Evolutionary conservation across 2,329 filamentous ascomycete genomes (phyloP), one percentile per base, ranked within the genome.

Genomic region (Monosporascus sp.): DNA sequence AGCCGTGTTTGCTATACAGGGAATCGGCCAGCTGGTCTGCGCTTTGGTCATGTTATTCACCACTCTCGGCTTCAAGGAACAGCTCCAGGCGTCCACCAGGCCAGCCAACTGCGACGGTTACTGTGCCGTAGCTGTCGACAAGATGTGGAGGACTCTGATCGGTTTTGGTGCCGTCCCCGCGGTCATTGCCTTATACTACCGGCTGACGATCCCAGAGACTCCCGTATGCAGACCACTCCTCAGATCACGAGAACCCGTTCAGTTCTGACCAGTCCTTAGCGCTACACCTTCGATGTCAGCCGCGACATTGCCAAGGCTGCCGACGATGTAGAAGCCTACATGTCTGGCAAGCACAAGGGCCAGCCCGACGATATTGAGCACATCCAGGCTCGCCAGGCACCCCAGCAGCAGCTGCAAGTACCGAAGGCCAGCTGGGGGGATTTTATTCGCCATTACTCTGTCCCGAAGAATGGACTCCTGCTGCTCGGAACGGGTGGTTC

Each of bases 1-100:
- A 37, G 79, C 88, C 17, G 89, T 94, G 51, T 94, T 94, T 64
- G 88, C 89, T 60, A 93, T 92, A 88, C 89, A 95, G 69, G 89
- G 89, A 58, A 80, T 94, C 49, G 89, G 90, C 20, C 89, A 94
- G 70, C 84, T 94, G 51, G 77, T 76, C 25, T 89, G 87, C 48
- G 88, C 88, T 47, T 81, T 93, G 31, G 77, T 94, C 57, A 87
- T 89, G 68, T 75, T 94, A 47, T 88, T 92, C 63, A 80, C 88
- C 52, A 88, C 86, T 0, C 74, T 84, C 15, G 86, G 85, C 47
- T 91, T 90, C 77, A 87, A 84, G 70, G 72, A 79, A 17, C 81
- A 83, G 5, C 78, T 90, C 0, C 62, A 75, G 48, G 70, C 71
- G 1, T 80, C 82, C 15, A 65, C 74, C 27, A 74, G 72, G 5